Evolutionary conservation across 2,329 filamentous ascomycete species (phyloP).

Genomic region (Sarocladium strictum): DNA sequence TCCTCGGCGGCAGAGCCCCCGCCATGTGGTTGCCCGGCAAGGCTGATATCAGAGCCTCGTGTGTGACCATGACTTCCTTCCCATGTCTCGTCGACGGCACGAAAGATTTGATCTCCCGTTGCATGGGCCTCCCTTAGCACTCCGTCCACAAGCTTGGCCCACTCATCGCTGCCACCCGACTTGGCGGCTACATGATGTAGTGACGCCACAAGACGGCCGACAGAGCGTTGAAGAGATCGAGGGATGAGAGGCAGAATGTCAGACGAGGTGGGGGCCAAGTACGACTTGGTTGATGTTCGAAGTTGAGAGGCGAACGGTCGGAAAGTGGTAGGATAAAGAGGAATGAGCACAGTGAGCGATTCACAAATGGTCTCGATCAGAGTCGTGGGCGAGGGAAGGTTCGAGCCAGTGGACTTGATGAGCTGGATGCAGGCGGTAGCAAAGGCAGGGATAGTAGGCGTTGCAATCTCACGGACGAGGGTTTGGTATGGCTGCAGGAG

Average conservation of each 20-base stretch:
- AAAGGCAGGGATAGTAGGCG: conserved; percentile 71
- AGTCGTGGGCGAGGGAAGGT: conserved; percentile 29
- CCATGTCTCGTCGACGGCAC: conserved; percentile 77
- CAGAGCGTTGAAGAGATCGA: conserved; percentile 45
- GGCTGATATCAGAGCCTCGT: conserved; percentile 31
- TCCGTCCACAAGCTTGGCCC: conserved; percentile 60
- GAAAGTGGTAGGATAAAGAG: conserved; percentile 78
- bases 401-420: conserved; percentile 33
- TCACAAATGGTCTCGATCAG: conserved; percentile 65
- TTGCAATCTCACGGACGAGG: conserved; percentile 80
- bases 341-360: conserved; percentile 65
- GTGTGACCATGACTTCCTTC: conserved; percentile 55
- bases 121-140: conserved; percentile 61
- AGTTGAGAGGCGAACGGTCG: conserved; percentile 69
- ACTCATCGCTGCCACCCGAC: conserved; percentile 69
- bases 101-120: conserved; percentile 71
- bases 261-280: conserved; percentile 59
- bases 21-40: conserved; percentile 41
- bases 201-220: conserved; percentile 61
- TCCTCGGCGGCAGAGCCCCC: conserved; percentile 40
- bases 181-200: conserved; percentile 79
- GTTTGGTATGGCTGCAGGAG: conserved; percentile 79
- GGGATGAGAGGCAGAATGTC: conserved; percentile 41
- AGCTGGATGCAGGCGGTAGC: conserved; percentile 68
- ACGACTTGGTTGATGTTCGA: conserved; percentile 49